Conservation (phyloP, 1,284 basidiomycete species). For the Athelia sp. region DNA sequence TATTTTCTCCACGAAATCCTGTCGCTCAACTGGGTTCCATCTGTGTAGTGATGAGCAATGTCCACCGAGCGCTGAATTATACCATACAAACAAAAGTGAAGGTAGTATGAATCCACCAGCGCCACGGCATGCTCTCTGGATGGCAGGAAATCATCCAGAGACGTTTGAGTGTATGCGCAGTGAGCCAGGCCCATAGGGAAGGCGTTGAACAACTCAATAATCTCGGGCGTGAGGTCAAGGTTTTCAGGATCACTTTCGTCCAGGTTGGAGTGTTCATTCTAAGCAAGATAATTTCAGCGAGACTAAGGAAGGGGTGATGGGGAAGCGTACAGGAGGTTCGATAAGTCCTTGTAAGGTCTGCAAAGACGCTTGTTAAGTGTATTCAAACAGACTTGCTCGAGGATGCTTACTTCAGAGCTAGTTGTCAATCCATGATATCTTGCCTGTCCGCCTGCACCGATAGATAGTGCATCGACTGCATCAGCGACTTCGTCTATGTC, state of each 20-base stretch:
- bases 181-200: slow-evolving; percentile 46
- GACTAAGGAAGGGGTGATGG: not conserved
- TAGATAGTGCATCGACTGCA: slow-evolving; percentile 39
- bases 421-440: slow-evolving; percentile 42
- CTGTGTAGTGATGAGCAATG: slow-evolving; percentile 17
- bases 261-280: not conserved
- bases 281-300: no score
- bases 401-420: slow-evolving; percentile 35
- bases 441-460: slow-evolving; percentile 39
- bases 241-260: slow-evolving; percentile 14
- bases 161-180: slow-evolving; percentile 26
- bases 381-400: no score
- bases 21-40: slow-evolving; percentile 34
- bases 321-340: slow-evolving; percentile 20
- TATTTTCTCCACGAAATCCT: slow-evolving; percentile 34
- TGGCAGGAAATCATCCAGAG: slow-evolving; percentile 34
- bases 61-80: no score
- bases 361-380: not conserved
- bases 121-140: slow-evolving; percentile 30
- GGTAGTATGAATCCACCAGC: slow-evolving; percentile 37
- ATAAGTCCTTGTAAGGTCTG: slow-evolving; percentile 42
- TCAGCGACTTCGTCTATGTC: slow-evolving; percentile 21
- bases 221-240: slow-evolving; percentile 34
- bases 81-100: slow-evolving; percentile 17
- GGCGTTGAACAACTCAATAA: slow-evolving; percentile 38